Conservation (phyloP, 2,329 filamentous ascomycete species). For the Aspergillus oerlinghausenensis region DNA sequence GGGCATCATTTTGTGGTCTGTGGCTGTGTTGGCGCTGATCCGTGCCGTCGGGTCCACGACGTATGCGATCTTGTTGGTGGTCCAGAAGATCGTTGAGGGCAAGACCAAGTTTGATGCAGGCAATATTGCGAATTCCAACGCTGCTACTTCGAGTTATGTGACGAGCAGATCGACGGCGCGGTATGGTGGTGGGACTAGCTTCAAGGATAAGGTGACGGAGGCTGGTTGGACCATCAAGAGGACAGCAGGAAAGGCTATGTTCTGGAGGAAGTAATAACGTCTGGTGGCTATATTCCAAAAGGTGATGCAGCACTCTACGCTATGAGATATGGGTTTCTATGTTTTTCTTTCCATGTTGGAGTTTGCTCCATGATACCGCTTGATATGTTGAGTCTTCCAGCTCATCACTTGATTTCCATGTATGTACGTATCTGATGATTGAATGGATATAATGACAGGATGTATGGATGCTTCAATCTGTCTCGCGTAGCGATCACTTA, state of each 20-base stretch:
- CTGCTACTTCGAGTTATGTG: constrained; percentile 17
- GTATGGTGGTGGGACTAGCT: constrained; percentile 30
- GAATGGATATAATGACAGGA: constrained; percentile 11
- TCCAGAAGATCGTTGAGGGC: constrained; percentile 84
- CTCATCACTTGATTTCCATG: constrained; percentile 1
- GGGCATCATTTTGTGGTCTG: constrained; percentile 86
- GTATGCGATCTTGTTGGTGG: constrained; percentile 76
- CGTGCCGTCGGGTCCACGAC: constrained; percentile 75
- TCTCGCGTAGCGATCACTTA: neutral
- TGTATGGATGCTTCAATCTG: constrained; percentile 3
- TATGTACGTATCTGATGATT: constrained; percentile 11
- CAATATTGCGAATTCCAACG: constrained; percentile 26
- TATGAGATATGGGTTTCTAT: constrained; percentile 5
- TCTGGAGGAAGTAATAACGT: constrained; percentile 35
- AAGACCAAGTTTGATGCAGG: constrained; percentile 58
- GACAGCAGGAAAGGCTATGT: constrained; percentile 32
- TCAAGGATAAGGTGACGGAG: constrained; percentile 34
- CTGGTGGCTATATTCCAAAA: neutral
- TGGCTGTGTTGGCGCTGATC: constrained; percentile 82
- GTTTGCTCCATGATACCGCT: constrained; percentile 10
- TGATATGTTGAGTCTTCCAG: constrained; percentile 6
- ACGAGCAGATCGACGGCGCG: constrained; percentile 17
- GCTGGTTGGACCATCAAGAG: constrained; percentile 32
- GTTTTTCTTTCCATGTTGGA: constrained; percentile 8
- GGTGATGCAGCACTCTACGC: neutral